Evolutionary conservation across 805 yeast genomes (phyloP).

Genomic region (Zygoascus tannicola): DNA sequence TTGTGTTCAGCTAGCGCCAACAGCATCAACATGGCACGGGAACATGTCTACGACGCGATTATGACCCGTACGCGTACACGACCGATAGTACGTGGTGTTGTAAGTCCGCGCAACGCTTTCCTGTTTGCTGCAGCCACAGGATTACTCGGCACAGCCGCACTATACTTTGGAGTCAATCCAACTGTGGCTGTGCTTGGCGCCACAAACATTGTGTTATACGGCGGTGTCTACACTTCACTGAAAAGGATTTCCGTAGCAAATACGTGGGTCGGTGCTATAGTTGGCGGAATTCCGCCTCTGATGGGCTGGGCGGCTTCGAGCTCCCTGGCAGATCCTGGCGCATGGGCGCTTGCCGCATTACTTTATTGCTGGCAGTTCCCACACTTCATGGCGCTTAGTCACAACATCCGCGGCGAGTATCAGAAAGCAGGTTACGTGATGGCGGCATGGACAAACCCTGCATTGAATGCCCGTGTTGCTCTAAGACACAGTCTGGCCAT

Average conservation of each 20-base stretch:
- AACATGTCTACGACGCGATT: conserved; percentile 75
- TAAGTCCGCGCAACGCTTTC: conserved; percentile 70
- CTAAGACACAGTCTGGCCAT: conserved; percentile 80
- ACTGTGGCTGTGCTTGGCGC: conserved; percentile 77
- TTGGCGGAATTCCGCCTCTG: conserved; percentile 95
- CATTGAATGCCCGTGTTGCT: conserved; percentile 86
- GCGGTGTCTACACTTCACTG: conserved; percentile 86
- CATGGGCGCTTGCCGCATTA: conserved; percentile 86
- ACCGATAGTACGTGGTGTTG: conserved; percentile 80
- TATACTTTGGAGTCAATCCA: conserved; percentile 76
- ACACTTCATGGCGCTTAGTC: conserved; percentile 87
- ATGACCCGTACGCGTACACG: conserved; percentile 85
- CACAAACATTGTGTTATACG: conserved; percentile 68
- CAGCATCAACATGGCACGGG: conserved; percentile 95
- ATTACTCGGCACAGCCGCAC: conserved; percentile 52
- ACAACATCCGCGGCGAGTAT: conserved; percentile 80
- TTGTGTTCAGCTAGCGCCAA: conserved; percentile 90
- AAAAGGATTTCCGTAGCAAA: conserved; percentile 77
- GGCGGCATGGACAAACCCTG: conserved; percentile 91
- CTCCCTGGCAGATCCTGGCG: conserved; percentile 68
- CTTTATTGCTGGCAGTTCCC: conserved; percentile 98
- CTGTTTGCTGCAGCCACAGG: conserved; percentile 73
- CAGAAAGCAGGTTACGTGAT: conserved; percentile 92
- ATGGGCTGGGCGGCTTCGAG: conserved; percentile 98
- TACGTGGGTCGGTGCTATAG: conserved; percentile 99